Evolutionary conservation across 768 basidiomycete genomes (phyloP).

Genomic region (Scleroderma citrinum): DNA sequence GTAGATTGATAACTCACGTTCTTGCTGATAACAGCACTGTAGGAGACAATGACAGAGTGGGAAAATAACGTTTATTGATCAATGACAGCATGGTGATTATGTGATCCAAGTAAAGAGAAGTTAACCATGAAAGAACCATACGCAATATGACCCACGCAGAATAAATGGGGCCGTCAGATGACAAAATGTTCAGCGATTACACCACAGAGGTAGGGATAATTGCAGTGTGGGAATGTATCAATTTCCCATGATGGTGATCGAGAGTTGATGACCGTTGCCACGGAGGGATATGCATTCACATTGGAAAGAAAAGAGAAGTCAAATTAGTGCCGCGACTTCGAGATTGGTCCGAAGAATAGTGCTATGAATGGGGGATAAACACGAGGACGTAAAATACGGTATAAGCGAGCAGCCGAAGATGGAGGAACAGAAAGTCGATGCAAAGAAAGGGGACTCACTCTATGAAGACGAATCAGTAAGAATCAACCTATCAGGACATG

Average conservation of each 20-base stretch:
- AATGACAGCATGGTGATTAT: slow-evolving; percentile 22
- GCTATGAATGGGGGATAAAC: slow-evolving; percentile 9
- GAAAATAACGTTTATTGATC: slow-evolving; percentile 6
- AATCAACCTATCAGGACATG: not conserved
- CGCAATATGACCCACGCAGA: not conserved
- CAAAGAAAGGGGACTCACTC: slow-evolving; percentile 53
- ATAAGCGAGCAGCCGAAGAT: slow-evolving; percentile 8
- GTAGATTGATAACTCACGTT: slow-evolving; percentile 46
- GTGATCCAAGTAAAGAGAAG: slow-evolving; percentile 22
- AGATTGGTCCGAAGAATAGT: slow-evolving; percentile 18
- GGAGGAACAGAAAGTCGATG: slow-evolving; percentile 11
- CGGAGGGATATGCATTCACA: not conserved
- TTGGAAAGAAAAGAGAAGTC: slow-evolving; percentile 3
- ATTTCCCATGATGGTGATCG: slow-evolving; percentile 1
- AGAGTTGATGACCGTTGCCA: slow-evolving; percentile 2
- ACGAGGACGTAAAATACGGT: not conserved
- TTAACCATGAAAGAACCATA: not conserved
- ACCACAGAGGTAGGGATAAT: not conserved
- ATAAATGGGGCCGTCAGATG: not conserved
- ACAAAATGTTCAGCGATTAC: not conserved
- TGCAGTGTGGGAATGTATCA: not conserved
- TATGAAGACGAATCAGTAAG: slow-evolving; percentile 23
- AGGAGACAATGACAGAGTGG: slow-evolving; percentile 1
- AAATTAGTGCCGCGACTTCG: slow-evolving; percentile 14
- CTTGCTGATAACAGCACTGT: slow-evolving; percentile 61